Evolutionary conservation across 345 rosid genomes (phyloP).

Genomic region (Eucalyptus erythrocorys): DNA sequence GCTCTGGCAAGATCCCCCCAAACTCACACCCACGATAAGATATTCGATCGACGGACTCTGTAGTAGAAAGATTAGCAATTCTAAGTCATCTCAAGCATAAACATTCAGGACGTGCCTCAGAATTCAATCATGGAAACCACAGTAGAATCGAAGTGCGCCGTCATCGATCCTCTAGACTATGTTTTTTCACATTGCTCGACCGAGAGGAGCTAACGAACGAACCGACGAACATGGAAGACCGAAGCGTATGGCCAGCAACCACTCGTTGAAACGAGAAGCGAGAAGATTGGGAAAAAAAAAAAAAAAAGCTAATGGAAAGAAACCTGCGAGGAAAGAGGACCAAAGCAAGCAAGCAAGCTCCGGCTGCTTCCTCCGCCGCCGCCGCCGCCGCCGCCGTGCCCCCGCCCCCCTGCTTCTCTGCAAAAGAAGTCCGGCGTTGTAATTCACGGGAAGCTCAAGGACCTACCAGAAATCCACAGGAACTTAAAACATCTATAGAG

Average conservation of each 20-base stretch:
- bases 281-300: not conserved
- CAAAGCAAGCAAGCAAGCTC: not conserved
- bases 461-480: not conserved
- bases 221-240: not conserved
- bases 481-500: not conserved
- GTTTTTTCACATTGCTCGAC: not conserved
- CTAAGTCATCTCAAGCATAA: not conserved
- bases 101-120: not conserved
- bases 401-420: not conserved
- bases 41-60: not conserved
- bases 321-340: not conserved
- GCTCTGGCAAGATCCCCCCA: not conserved
- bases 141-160: not conserved
- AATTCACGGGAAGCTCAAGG: not conserved
- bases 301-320: not conserved
- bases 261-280: not conserved
- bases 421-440: not conserved
- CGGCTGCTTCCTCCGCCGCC: not conserved
- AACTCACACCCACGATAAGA: not conserved
- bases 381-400: not conserved
- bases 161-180: not conserved
- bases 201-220: not conserved
- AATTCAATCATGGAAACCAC: not conserved
- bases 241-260: not conserved
- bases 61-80: not conserved